Percentiles rank a stretch among this genome's conserved stretches.
These are phyloP conservation scores for Naganishia friedmannii DNA, from an alignment of 768 basidiomycete species.

Conservation along the genomic window DNA sequence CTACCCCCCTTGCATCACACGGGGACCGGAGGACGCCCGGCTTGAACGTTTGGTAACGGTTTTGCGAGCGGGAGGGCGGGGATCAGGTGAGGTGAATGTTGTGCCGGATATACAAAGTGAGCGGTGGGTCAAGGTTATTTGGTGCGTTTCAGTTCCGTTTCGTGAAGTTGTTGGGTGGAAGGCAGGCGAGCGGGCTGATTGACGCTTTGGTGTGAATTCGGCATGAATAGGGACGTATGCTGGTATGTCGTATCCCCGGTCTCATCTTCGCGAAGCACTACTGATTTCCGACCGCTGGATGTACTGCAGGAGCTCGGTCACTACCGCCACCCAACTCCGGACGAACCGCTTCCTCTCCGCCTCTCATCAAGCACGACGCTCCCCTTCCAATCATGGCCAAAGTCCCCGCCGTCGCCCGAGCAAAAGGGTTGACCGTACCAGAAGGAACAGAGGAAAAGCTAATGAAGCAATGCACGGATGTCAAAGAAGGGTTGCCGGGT, in stretches of 20 bases:
- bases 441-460: constrained; percentile 45
- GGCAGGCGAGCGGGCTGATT: no score
- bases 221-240: constrained; percentile 24
- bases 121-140: constrained; percentile 51
- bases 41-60: constrained; percentile 38
- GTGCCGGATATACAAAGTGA: constrained; percentile 46
- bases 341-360: constrained; percentile 45
- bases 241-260: not conserved
- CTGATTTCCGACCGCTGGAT: no score
- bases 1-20: constrained; percentile 32
- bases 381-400: constrained; percentile 46
- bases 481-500: constrained; percentile 45
- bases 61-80: constrained; percentile 38
- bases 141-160: no score
- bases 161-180: no score
- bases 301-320: constrained; percentile 47
- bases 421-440: constrained; percentile 45
- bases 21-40: constrained; percentile 34
- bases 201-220: no score
- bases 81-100: constrained; percentile 42
- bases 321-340: constrained; percentile 43
- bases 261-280: not conserved
- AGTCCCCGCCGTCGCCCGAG: constrained; percentile 44
- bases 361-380: constrained; percentile 37
- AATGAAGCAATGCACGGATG: constrained; percentile 46